phyloP scores from a whole-genome alignment of 164 flowering plant species.

The Akebia trifoliata region DNA sequence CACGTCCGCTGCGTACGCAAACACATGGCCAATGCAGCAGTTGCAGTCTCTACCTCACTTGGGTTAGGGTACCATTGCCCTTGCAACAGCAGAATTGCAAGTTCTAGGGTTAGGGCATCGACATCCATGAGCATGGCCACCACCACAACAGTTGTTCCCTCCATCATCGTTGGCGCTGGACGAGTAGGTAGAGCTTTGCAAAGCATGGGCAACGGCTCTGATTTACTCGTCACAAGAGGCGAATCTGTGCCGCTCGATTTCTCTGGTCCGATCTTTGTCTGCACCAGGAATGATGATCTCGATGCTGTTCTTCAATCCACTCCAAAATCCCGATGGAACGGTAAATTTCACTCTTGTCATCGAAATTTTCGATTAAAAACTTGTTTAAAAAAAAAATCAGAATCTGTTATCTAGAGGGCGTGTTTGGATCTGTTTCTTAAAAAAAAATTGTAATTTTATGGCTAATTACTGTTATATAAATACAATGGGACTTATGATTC shows the following conservation, averaged over 20 bases:
- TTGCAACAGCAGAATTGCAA: not conserved
- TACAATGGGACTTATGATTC: constrained; percentile 29
- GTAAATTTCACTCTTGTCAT: constrained; percentile 31
- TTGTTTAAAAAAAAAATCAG: no score
- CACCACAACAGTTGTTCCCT: constrained; percentile 45
- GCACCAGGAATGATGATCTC: constrained; percentile 94
- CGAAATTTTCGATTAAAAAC: no score
- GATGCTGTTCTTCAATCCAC: constrained; percentile 88
- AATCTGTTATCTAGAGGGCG: no score
- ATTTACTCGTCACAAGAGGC: constrained; percentile 70
- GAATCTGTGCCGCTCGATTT: constrained; percentile 74
- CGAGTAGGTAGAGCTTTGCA: constrained; percentile 76
- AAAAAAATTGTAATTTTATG: no score
- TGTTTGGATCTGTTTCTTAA: no score
- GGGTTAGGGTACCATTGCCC: constrained; percentile 6
- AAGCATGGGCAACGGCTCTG: constrained; percentile 69
- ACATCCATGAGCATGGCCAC: constrained; percentile 26
- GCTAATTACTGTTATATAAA: no score
- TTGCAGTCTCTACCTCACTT: not conserved
- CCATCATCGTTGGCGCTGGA: constrained; percentile 87
- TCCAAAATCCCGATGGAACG: constrained; percentile 81
- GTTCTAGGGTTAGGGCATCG: constrained; percentile 10
- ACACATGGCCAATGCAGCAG: constrained; percentile 3
- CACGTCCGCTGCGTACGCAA: no score
- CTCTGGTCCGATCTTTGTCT: constrained; percentile 80